Percentiles rank a stretch among this genome's conserved stretches.
phyloP scores from a whole-genome alignment of 306 rosid genomes.

The Astragalus glycyphyllos region DNA sequence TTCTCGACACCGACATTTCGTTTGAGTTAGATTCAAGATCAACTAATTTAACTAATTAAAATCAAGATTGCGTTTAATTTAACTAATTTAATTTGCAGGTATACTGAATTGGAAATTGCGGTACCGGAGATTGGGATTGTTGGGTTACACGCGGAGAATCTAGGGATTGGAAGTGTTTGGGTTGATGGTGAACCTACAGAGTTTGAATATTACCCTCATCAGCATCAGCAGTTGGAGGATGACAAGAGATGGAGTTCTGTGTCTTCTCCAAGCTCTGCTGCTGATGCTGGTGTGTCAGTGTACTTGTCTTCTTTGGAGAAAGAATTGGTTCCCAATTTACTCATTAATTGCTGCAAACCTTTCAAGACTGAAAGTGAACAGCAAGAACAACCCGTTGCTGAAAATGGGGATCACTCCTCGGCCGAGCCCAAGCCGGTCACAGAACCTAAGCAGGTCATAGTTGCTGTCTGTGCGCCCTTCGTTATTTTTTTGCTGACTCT shows the following conservation, averaged over 20 bases:
- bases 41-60: background rate
- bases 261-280: constrained; percentile 73
- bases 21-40: constrained; percentile 16
- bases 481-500: background rate
- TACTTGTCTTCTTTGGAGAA: constrained; percentile 75
- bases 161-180: constrained; percentile 76
- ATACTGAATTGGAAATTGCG: constrained; percentile 82
- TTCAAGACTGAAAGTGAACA: constrained; percentile 64
- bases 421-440: constrained; percentile 82
- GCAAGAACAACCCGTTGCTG: constrained; percentile 61
- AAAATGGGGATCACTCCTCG: constrained; percentile 67
- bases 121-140: constrained; percentile 96
- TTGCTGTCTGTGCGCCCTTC: constrained; percentile 40
- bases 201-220: constrained; percentile 83
- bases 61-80: background rate
- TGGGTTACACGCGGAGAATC: constrained; percentile 91
- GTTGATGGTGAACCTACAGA: constrained; percentile 93
- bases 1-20: background rate
- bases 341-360: constrained; percentile 88
- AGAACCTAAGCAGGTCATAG: constrained; percentile 82
- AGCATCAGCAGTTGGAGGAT: constrained; percentile 52
- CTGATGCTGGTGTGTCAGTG: constrained; percentile 72
- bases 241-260: constrained; percentile 67
- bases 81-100: constrained; percentile 50
- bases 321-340: constrained; percentile 77